Evolutionary conservation across 2,329 filamentous ascomycete genomes (phyloP).

Genomic region (Cercospora sp.): DNA sequence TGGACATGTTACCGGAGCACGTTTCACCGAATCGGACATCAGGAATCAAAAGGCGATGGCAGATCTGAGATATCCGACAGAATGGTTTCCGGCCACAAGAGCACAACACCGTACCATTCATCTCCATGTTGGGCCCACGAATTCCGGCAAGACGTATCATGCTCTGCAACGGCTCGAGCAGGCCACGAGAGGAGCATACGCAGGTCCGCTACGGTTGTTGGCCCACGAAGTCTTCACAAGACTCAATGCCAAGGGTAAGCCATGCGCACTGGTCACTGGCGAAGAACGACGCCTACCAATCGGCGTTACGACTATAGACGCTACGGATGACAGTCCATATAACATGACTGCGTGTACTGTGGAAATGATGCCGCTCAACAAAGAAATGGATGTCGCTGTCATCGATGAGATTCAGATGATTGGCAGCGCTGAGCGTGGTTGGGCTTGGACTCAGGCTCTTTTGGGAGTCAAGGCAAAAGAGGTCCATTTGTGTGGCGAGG

Average conservation of each 20-base stretch:
- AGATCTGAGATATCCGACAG: constrained; percentile 84
- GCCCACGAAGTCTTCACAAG: constrained; percentile 95
- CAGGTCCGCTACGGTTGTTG: constrained; percentile 82
- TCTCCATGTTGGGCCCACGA: constrained; percentile 93
- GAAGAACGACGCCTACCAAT: constrained; percentile 76
- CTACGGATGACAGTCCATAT: constrained; percentile 48
- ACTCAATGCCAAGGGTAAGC: constrained; percentile 72
- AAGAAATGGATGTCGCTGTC: constrained; percentile 81
- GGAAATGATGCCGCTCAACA: constrained; percentile 72
- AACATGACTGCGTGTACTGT: constrained; percentile 84
- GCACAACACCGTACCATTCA: constrained; percentile 79
- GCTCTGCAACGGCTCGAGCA: constrained; percentile 82
- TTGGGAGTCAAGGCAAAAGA: constrained; percentile 85
- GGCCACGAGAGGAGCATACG: constrained; percentile 77
- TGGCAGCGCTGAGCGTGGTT: constrained; percentile 73
- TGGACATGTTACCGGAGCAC: constrained; percentile 60
- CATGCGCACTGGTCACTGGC: constrained; percentile 82
- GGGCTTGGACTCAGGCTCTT: constrained; percentile 91
- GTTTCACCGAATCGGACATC: constrained; percentile 59
- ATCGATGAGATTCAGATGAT: constrained; percentile 99
- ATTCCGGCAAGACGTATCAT: constrained; percentile 97
- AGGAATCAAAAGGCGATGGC: constrained; percentile 65
- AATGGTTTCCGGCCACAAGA: constrained; percentile 89
- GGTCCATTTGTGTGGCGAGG: constrained; percentile 90
- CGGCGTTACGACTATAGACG: constrained; percentile 36